Evolutionary conservation across 2,329 filamentous ascomycete species (phyloP).

Genomic region (Aspergillus tanneri): DNA sequence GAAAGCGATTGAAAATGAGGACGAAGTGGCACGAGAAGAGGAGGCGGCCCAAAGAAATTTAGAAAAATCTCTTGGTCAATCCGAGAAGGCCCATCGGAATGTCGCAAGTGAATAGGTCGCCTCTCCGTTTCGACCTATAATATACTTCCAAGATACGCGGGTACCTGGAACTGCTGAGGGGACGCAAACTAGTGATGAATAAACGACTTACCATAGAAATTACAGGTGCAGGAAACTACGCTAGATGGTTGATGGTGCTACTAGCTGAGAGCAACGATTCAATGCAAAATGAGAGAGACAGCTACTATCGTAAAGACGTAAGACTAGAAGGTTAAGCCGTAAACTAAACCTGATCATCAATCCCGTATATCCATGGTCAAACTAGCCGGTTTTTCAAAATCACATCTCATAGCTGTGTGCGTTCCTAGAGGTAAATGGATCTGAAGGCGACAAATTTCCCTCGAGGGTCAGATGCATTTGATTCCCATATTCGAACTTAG

Average conservation of each 20-base stretch:
- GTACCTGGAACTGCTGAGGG: not conserved
- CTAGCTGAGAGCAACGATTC: not conserved
- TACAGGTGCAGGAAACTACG: not conserved
- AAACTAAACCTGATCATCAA: too few relatives aligned
- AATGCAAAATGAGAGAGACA: not conserved
- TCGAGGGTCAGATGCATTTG: not conserved
- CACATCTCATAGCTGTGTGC: slow-evolving; percentile 7
- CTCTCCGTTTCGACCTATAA: not conserved
- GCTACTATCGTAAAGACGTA: not conserved
- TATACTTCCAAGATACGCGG: not conserved
- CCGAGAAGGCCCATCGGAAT: slow-evolving; percentile 13
- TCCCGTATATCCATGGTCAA: slow-evolving; percentile 2
- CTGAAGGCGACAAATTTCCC: too few relatives aligned
- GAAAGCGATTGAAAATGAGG: slow-evolving; percentile 57
- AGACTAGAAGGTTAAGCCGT: too few relatives aligned
- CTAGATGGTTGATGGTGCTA: not conserved
- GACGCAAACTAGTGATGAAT: not conserved
- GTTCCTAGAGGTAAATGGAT: too few relatives aligned
- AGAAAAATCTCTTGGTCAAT: slow-evolving; percentile 23
- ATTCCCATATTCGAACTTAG: not conserved
- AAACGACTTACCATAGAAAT: not conserved
- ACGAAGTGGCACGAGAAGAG: slow-evolving; percentile 31
- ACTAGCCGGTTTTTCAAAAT: slow-evolving; percentile 4
- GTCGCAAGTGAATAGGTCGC: slow-evolving; percentile 1
- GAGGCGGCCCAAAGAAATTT: slow-evolving; percentile 32